Base-by-base conservation (phyloP, 208 protist species). In the Acanthamoeba royreba region DNA sequence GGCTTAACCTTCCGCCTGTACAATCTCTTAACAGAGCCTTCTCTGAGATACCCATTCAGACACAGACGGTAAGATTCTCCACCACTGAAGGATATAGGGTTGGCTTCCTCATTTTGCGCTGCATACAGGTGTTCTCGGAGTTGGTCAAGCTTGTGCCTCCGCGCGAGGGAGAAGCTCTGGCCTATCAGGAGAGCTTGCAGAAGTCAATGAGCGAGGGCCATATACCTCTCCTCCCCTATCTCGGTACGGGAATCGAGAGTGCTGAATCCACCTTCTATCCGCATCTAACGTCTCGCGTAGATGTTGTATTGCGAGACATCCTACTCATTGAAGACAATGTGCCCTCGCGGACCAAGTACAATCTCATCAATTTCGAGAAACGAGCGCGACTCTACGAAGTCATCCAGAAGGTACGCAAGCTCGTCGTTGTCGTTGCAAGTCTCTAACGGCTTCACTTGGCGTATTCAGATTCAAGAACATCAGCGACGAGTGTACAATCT, bases 311-410 rank as follows among this genome's bases (percentile, higher is more conserved):
- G 40, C 42, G 46, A 7, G 46, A 55, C 77, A 86, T 86, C 25
- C 22, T 86, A 45, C 42, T 58, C n/a, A 58, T 86, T 28, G 77
- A 86, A 28, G 46, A 55, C 9, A 31, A 19, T 19, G n/a, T 58
- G 0, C 42, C 42, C 5, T 33, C 42, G 42, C 77, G 46, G n/a
- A 86, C 77, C 77, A 55, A 49, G 9, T 5, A 63, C 19, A 63
- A 93, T 17, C 45, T 96, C 4, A 96, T 96, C 61, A 96, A 96
- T 55, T 96, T 96, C 46, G 89, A 90, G 7, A 96, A 96, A 38
- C 35, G 95, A 38, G 92, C 43, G 0, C 49, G 94, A 0, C 52
- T 96, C 15, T 96, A 93, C 85, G 91, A 95, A 33, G 55, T 96
- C 22, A 96, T 96, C 33, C 90, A 91, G 13, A 43, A 88, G 8